phyloP scores from a whole-genome alignment of 2,329 filamentous ascomycete species.

The Onygenales sp. region DNA sequence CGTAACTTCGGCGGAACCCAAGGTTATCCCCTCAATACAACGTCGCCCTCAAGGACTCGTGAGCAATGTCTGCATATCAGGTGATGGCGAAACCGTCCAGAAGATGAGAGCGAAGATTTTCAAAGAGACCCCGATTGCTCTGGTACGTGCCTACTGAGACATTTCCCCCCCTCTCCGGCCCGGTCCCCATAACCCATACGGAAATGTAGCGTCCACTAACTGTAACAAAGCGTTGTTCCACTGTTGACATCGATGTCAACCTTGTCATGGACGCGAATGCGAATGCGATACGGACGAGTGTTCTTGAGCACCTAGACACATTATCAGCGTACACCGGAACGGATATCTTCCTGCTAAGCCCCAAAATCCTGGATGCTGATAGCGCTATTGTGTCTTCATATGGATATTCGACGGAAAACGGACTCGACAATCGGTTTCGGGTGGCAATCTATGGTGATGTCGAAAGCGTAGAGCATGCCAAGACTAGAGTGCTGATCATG shows the following conservation, averaged over 20 bases:
- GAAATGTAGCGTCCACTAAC: neutral
- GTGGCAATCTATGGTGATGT: constrained; percentile 93
- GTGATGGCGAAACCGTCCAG: constrained; percentile 76
- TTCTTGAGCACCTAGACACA: constrained; percentile 76
- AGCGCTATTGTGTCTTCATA: constrained; percentile 64
- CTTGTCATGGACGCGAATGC: constrained; percentile 69
- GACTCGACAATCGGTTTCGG: constrained; percentile 78
- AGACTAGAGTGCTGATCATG: constrained; percentile 90
- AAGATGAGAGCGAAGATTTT: constrained; percentile 83
- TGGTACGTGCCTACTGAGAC: constrained; percentile 53
- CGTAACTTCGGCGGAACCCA: constrained; percentile 73
- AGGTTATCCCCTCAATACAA: constrained; percentile 44
- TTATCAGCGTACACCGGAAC: constrained; percentile 84
- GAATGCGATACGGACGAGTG: constrained; percentile 60
- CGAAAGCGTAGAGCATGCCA: constrained; percentile 91
- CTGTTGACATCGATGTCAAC: constrained; percentile 85
- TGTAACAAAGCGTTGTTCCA: constrained; percentile 66
- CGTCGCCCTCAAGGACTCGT: constrained; percentile 49
- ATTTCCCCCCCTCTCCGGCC: neutral
- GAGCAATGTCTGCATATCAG: constrained; percentile 85
- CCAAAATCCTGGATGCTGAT: constrained; percentile 72
- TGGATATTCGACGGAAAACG: constrained; percentile 67
- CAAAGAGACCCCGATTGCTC: constrained; percentile 81
- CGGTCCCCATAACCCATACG: neutral
- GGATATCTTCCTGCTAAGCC: constrained; percentile 90